Conservation (phyloP, 1,139 yeast genomes). For the Saccharomyces pastorianus region DNA sequence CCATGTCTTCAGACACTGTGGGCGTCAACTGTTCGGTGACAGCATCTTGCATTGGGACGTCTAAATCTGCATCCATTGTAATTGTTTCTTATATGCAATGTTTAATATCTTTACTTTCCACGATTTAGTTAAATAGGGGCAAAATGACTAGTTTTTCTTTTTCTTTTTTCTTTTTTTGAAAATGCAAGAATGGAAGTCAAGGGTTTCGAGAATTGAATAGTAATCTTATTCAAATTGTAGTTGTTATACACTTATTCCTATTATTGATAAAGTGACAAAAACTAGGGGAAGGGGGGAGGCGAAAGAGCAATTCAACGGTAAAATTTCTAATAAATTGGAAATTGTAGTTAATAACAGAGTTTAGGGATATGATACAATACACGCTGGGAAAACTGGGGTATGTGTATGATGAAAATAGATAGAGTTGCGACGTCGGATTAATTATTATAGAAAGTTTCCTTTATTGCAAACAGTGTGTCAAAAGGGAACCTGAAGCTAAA, state of each 20-base stretch:
- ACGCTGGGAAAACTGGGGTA: neutral
- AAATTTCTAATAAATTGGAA: neutral
- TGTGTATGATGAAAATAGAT: neutral
- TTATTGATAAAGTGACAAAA: neutral
- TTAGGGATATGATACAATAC: neutral
- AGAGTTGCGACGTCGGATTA: neutral
- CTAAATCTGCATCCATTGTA: constrained; percentile 53
- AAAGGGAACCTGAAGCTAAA: neutral
- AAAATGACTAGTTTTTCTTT: neutral
- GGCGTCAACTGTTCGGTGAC: constrained; percentile 40
- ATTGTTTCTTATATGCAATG: neutral
- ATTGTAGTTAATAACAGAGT: neutral
- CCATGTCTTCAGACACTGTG: constrained; percentile 29
- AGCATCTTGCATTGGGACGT: constrained; percentile 67
- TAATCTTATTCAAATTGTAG: neutral
- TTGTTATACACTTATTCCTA: neutral
- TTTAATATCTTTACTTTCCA: neutral
- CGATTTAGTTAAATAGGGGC: neutral
- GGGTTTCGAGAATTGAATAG: neutral
- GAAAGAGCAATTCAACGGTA: neutral
- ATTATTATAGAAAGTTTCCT: neutral
- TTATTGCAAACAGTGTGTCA: neutral
- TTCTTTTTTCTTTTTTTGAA: neutral
- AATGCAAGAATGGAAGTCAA: neutral
- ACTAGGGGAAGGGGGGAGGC: neutral